Percentiles rank a stretch among this genome's conserved stretches.
phyloP scores from a whole-genome alignment of 1,284 basidiomycete species.

The Phylloboletellus chloephorus region DNA sequence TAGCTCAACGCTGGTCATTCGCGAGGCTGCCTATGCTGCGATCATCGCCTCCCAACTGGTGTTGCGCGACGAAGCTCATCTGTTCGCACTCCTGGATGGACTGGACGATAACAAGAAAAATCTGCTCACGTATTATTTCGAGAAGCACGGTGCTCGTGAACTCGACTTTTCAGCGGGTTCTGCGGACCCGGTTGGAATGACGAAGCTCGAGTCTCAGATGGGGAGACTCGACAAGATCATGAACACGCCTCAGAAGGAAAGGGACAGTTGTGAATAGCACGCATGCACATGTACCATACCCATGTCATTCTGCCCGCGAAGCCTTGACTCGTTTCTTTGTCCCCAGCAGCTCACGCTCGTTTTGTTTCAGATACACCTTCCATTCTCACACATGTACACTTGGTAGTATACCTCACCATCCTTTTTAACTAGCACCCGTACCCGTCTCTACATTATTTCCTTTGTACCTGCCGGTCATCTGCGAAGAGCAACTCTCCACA shows the following conservation, averaged over 20 bases:
- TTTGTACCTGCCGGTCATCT: slow-evolving; percentile 13
- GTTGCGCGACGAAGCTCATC: slow-evolving; percentile 71
- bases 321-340: neutral
- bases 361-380: slow-evolving; percentile 13
- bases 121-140: slow-evolving; percentile 76
- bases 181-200: slow-evolving; percentile 42
- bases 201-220: slow-evolving; percentile 72
- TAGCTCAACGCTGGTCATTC: slow-evolving; percentile 62
- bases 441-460: slow-evolving; percentile 12
- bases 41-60: slow-evolving; percentile 79
- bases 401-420: slow-evolving; percentile 11
- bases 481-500: slow-evolving; percentile 34
- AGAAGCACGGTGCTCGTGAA: slow-evolving; percentile 70
- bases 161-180: slow-evolving; percentile 28
- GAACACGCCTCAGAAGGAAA: slow-evolving; percentile 50
- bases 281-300: neutral
- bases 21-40: slow-evolving; percentile 73
- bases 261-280: slow-evolving; percentile 10
- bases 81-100: slow-evolving; percentile 73
- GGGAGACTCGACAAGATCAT: slow-evolving; percentile 67
- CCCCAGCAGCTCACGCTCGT: slow-evolving; percentile 11
- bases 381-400: slow-evolving; percentile 6
- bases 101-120: slow-evolving; percentile 83
- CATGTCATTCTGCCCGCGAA: neutral
- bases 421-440: slow-evolving; percentile 5